These are phyloP conservation scores for Termitomyces sp. DNA, from an alignment of 1,284 basidiomycete species.

Conservation along the genomic window DNA sequence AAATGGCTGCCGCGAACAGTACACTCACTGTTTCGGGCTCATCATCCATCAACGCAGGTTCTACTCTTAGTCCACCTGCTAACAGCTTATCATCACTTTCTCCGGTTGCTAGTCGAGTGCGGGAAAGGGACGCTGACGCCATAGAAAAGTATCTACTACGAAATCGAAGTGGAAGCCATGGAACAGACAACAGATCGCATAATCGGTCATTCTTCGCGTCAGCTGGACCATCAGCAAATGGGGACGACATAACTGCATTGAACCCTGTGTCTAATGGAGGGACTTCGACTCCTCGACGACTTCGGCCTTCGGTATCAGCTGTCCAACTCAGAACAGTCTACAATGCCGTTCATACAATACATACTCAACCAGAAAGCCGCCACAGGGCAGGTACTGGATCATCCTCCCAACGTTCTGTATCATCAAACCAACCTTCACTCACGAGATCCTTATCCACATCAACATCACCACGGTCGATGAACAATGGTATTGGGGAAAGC, in stretches of 20 bases:
- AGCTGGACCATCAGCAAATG: constrained; percentile 43
- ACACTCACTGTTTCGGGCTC: constrained; percentile 40
- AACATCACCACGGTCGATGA: constrained; percentile 39
- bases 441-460: constrained; percentile 48
- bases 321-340: constrained; percentile 59
- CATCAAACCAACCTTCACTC: constrained; percentile 36
- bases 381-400: constrained; percentile 68
- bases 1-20: constrained; percentile 37
- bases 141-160: constrained; percentile 78
- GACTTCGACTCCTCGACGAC: constrained; percentile 51
- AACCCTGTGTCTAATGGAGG: constrained; percentile 46
- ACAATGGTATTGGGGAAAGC: constrained; percentile 37
- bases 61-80: constrained; percentile 28
- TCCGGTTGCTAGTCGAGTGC: constrained; percentile 70
- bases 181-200: constrained; percentile 61
- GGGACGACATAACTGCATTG: constrained; percentile 50
- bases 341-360: constrained; percentile 30
- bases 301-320: constrained; percentile 72
- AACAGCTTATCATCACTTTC: constrained; percentile 51
- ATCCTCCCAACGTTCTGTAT: constrained; percentile 34
- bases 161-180: constrained; percentile 72
- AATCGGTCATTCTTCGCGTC: constrained; percentile 48
- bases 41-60: constrained; percentile 36
- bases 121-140: constrained; percentile 75
- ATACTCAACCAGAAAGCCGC: constrained; percentile 43